Evolutionary conservation across 2,329 filamentous ascomycete genomes (phyloP).

Genomic region (Taxawa tesnikishii): DNA sequence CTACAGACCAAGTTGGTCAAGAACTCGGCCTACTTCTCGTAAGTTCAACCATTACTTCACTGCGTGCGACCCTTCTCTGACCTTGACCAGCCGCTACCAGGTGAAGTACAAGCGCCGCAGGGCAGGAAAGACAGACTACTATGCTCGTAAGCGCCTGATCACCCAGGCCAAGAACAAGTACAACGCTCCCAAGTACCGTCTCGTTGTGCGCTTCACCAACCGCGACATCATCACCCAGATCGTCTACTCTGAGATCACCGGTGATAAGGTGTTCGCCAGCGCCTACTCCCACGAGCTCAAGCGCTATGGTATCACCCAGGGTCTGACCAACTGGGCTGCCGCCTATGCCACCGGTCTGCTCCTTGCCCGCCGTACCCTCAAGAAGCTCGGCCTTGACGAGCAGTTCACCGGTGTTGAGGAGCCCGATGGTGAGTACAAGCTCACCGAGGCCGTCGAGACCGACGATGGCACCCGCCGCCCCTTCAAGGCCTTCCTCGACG

Average conservation of each 20-base stretch:
- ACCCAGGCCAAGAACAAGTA: constrained; percentile 99
- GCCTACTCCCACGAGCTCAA: constrained; percentile 97
- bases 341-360: constrained; percentile 95
- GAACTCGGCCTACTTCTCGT: constrained; percentile 99
- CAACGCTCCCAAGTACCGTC: constrained; percentile 99
- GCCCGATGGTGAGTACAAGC: constrained; percentile 85
- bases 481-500: constrained; percentile 98
- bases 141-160: constrained; percentile 98
- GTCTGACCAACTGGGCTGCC: constrained; percentile 98
- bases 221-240: constrained; percentile 98
- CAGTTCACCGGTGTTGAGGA: constrained; percentile 94
- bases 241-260: constrained; percentile 86
- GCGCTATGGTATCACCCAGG: constrained; percentile 95
- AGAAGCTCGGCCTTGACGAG: constrained; percentile 93
- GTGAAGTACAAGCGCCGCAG: constrained; percentile 99
- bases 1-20: constrained; percentile 88
- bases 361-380: constrained; percentile 88
- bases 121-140: constrained; percentile 99
- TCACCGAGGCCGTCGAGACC: constrained; percentile 88
- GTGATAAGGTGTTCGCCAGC: constrained; percentile 89
- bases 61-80: constrained; percentile 6
- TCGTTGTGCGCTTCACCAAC: constrained; percentile 75
- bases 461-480: constrained; percentile 82
- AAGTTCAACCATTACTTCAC: constrained; percentile 28
- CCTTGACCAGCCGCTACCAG: constrained; percentile 66